phyloP scores from a whole-genome alignment of 352 stramenopile species.

The Blastocystis hominis region DNA sequence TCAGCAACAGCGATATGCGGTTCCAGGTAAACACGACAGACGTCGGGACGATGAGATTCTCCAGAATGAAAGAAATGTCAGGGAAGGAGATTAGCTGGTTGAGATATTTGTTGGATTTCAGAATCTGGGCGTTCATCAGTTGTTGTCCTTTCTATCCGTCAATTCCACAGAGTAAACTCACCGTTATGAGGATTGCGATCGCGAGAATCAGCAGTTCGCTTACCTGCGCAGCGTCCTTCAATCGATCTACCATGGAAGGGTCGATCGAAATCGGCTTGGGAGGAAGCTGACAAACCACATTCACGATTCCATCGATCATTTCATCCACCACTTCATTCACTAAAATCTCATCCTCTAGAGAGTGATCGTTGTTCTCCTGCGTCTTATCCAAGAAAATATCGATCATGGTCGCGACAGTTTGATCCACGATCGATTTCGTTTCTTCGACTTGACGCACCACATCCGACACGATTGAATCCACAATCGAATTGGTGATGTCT shows the following conservation, averaged over 20 bases:
- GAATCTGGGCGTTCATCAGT: background rate
- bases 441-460: background rate
- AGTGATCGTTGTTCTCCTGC: background rate
- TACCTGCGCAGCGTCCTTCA: background rate
- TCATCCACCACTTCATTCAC: background rate
- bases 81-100: background rate
- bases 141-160: background rate
- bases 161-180: background rate
- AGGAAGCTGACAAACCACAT: background rate
- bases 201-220: background rate
- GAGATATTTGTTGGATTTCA: conserved; percentile 18
- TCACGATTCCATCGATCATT: background rate
- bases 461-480: background rate
- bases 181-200: background rate
- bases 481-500: background rate
- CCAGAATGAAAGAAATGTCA: background rate
- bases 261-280: background rate
- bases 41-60: background rate
- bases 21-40: conserved; percentile 30
- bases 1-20: background rate
- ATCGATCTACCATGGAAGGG: background rate
- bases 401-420: background rate
- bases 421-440: background rate
- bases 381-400: background rate
- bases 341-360: background rate